Percentiles rank a stretch among this genome's conserved stretches.
Conservation (phyloP, 2,329 filamentous ascomycete genomes). For the Pseudogymnoascus sp. region DNA sequence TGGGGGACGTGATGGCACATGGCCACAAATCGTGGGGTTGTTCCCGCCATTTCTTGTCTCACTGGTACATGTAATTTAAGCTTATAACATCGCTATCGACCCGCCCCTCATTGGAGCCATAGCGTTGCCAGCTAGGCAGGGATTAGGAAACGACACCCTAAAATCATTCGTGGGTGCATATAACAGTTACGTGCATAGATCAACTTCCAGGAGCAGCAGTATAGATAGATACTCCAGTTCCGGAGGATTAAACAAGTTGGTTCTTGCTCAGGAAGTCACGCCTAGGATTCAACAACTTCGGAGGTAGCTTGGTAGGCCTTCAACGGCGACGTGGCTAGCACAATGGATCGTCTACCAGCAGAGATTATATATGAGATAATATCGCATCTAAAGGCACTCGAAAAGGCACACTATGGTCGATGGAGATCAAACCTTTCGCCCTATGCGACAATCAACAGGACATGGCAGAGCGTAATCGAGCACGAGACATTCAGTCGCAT, state of each 20-base stretch:
- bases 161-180: background rate
- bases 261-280: background rate
- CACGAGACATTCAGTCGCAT: background rate
- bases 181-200: background rate
- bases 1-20: background rate
- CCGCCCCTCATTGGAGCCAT: background rate
- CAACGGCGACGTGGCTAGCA: background rate
- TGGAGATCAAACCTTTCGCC: background rate
- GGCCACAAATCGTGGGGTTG: background rate
- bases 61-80: background rate
- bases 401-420: too few species aligned
- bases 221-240: background rate
- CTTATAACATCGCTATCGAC: background rate
- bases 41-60: background rate
- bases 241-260: background rate
- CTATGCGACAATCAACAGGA: background rate
- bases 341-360: background rate
- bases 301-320: background rate
- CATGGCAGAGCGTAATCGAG: background rate
- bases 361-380: background rate
- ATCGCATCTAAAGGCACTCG: background rate
- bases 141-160: background rate
- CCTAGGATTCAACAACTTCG: background rate
- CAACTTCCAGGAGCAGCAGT: background rate
- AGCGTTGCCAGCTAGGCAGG: background rate